phyloP scores from a whole-genome alignment of 768 basidiomycete genomes.

The Mrakia frigida region DNA sequence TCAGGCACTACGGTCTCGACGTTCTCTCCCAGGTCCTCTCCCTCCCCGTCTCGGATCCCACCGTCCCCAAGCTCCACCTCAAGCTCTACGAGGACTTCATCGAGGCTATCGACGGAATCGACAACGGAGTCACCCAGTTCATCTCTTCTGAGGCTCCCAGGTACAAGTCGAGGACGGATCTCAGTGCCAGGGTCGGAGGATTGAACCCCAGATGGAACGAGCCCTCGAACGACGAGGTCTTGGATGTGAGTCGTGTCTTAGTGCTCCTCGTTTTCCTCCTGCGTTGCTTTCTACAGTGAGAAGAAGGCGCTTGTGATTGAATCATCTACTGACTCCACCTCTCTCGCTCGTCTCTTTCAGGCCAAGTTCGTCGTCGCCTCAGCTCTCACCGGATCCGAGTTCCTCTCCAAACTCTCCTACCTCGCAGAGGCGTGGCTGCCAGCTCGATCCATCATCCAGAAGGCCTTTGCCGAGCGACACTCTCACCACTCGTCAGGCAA shows the following conservation, averaged over 20 bases:
- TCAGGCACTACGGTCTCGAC: constrained; percentile 73
- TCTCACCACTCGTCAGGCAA: constrained; percentile 64
- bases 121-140: constrained; percentile 89
- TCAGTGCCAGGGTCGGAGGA: constrained; percentile 72
- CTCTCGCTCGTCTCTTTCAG: constrained; percentile 46
- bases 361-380: constrained; percentile 73
- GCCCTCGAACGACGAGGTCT: constrained; percentile 55
- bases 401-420: constrained; percentile 69
- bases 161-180: constrained; percentile 74
- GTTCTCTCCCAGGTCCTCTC: constrained; percentile 64
- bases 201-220: constrained; percentile 95
- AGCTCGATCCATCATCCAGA: constrained; percentile 70
- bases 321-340: neutral
- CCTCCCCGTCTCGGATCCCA: constrained; percentile 54
- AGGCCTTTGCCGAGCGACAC: constrained; percentile 56
- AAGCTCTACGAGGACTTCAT: constrained; percentile 93
- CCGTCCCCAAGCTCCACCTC: constrained; percentile 71
- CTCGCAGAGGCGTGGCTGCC: constrained; percentile 88
- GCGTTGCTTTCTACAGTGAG: neutral
- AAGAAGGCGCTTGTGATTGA: neutral
- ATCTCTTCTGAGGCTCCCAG: constrained; percentile 40
- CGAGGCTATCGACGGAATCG: constrained; percentile 88
- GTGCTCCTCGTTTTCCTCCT: neutral
- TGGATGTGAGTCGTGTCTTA: constrained; percentile 59
- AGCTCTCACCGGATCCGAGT: constrained; percentile 74